phyloP scores from a whole-genome alignment of 2,329 filamentous ascomycete genomes.

The Metarhizium brunneum region DNA sequence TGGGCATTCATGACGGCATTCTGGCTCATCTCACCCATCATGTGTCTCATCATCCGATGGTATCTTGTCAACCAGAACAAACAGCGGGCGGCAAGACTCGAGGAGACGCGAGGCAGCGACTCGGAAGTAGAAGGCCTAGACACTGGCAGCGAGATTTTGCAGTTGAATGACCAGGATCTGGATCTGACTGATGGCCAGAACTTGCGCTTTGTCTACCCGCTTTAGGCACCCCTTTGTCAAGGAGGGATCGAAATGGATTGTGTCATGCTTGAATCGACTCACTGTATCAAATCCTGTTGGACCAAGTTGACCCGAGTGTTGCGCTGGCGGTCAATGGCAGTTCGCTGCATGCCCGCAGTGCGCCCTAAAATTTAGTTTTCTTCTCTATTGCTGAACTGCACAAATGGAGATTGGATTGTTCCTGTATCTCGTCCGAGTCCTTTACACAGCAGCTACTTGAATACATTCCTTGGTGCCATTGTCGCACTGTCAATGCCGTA shows the following conservation, averaged over 20 bases:
- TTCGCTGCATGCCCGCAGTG: no score
- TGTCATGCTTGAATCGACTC: no score
- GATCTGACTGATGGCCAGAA: constrained; percentile 13
- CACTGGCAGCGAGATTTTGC: constrained; percentile 9
- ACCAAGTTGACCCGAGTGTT: no score
- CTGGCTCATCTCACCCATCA: constrained; percentile 15
- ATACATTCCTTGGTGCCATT: no score
- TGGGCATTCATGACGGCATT: constrained; percentile 16
- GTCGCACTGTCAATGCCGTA: no score
- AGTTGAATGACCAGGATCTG: constrained; percentile 10
- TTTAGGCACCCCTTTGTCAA: constrained; percentile 17
- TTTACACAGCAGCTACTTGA: no score
- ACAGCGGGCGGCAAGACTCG: constrained; percentile 5
- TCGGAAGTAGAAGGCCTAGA: constrained; percentile 10
- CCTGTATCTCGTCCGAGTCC: background rate
- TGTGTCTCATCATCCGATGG: constrained; percentile 15
- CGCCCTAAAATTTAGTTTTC: no score
- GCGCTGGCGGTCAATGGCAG: no score
- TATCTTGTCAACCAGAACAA: constrained; percentile 13
- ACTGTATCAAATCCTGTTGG: no score
- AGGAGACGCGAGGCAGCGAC: constrained; percentile 1
- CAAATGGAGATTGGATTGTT: background rate
- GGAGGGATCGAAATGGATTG: no score
- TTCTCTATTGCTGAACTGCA: no score
- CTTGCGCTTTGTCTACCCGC: constrained; percentile 13